These are phyloP conservation scores for Cystofilobasidium bisporidii DNA, from an alignment of 768 basidiomycete species.

Conservation along the genomic window DNA sequence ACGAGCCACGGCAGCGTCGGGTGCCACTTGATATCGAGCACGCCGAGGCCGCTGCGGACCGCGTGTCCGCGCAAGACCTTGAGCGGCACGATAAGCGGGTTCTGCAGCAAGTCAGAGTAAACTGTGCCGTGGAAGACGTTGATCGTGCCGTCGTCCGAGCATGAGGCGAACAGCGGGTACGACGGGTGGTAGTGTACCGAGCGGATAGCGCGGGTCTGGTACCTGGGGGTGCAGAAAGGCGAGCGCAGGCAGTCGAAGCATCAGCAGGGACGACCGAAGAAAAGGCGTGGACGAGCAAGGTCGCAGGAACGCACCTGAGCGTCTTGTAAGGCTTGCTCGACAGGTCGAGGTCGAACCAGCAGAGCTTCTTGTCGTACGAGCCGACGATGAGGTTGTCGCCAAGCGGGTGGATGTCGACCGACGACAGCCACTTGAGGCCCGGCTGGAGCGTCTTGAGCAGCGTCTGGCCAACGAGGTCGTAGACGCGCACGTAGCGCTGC, in stretches of 20 bases:
- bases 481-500: conserved; percentile 88
- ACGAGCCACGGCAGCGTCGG: conserved; percentile 83
- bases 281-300: conserved; percentile 6
- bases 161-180: conserved; percentile 91
- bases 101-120: conserved; percentile 89
- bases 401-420: conserved; percentile 83
- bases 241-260: background rate
- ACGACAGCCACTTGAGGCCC: conserved; percentile 96
- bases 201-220: conserved; percentile 87
- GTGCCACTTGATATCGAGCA: conserved; percentile 83
- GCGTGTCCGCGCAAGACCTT: conserved; percentile 92
- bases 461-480: conserved; percentile 88
- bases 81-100: conserved; percentile 92
- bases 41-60: conserved; percentile 75
- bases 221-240: conserved; percentile 46
- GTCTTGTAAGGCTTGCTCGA: conserved; percentile 96
- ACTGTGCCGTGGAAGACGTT: conserved; percentile 94
- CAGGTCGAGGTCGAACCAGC: conserved; percentile 98
- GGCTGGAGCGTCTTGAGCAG: conserved; percentile 85
- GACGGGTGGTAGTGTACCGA: conserved; percentile 86
- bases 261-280: no score
- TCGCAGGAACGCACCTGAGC: conserved; percentile 53
- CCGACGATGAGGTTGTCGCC: conserved; percentile 91
- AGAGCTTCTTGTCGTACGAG: conserved; percentile 91
- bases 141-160: conserved; percentile 92